Conservation (phyloP, 73 alveolate species). For the Tetrahymena thermophila region DNA sequence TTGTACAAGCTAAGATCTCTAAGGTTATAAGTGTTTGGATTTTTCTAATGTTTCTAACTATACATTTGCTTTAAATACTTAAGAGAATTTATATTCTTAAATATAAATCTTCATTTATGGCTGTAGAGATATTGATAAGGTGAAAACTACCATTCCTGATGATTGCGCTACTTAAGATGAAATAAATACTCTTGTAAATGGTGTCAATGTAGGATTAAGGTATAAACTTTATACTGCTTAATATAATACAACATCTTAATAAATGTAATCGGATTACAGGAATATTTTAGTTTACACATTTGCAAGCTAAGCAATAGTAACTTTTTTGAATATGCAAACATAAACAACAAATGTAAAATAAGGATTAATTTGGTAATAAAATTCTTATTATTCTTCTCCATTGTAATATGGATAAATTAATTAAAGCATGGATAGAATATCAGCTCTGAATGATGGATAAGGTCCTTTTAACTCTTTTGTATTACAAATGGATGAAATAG, state of each 20-base stretch:
- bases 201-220: background rate
- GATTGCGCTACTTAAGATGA: background rate
- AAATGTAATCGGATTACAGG: background rate
- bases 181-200: background rate
- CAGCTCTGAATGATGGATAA: background rate
- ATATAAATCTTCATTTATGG: background rate
- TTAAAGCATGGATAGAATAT: background rate
- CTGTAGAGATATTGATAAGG: background rate
- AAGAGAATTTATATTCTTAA: background rate
- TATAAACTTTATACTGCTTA: background rate
- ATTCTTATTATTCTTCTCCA: background rate
- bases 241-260: background rate
- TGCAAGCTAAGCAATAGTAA: background rate
- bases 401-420: background rate
- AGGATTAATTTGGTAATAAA: background rate
- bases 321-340: background rate
- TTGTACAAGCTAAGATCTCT: background rate
- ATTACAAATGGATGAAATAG: background rate
- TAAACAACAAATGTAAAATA: background rate
- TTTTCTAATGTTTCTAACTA: background rate
- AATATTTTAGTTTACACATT: background rate
- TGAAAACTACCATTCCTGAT: background rate
- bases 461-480: background rate
- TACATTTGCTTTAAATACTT: background rate
- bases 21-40: background rate